Percentiles rank a stretch among this genome's conserved stretches.
Evolutionary conservation across 768 basidiomycete genomes (phyloP).

Genomic region (Boletales sp.): DNA sequence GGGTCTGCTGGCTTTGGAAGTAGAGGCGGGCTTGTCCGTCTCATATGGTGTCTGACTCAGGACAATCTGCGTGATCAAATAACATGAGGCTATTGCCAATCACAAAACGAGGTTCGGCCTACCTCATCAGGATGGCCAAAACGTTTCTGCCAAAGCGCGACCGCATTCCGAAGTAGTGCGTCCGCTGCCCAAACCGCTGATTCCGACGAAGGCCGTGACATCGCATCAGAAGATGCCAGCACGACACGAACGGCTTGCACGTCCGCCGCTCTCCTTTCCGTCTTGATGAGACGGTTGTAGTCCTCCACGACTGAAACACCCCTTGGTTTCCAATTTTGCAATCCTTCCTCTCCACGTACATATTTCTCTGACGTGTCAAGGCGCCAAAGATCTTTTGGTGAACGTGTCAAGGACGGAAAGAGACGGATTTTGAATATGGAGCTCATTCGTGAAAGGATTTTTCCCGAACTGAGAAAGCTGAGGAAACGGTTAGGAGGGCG

Average conservation of each 20-base stretch:
- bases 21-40: constrained; percentile 33
- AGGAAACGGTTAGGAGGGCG: constrained; percentile 76
- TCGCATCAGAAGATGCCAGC: constrained; percentile 48
- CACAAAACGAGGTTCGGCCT: constrained; percentile 20
- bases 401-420: constrained; percentile 80
- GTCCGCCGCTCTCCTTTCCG: constrained; percentile 76
- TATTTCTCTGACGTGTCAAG: constrained; percentile 94
- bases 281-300: constrained; percentile 65
- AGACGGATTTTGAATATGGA: constrained; percentile 82
- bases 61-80: constrained; percentile 56
- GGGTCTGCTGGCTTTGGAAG: constrained; percentile 29
- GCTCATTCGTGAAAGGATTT: constrained; percentile 73
- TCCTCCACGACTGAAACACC: constrained; percentile 90
- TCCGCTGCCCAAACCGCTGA: constrained; percentile 63
- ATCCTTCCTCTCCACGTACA: constrained; percentile 85
- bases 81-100: constrained; percentile 3
- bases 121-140: constrained; percentile 79
- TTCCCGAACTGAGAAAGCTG: constrained; percentile 73
- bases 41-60: constrained; percentile 69
- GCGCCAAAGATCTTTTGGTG: constrained; percentile 88
- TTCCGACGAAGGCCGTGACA: constrained; percentile 47
- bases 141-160: constrained; percentile 81
- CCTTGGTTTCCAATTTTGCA: constrained; percentile 82
- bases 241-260: constrained; percentile 87
- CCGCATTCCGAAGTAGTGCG: constrained; percentile 56